Percentiles rank a stretch among this genome's conserved stretches.
phyloP scores from a whole-genome alignment of 2,329 filamentous ascomycete species.

The Sporothrix brunneoviolacea region DNA sequence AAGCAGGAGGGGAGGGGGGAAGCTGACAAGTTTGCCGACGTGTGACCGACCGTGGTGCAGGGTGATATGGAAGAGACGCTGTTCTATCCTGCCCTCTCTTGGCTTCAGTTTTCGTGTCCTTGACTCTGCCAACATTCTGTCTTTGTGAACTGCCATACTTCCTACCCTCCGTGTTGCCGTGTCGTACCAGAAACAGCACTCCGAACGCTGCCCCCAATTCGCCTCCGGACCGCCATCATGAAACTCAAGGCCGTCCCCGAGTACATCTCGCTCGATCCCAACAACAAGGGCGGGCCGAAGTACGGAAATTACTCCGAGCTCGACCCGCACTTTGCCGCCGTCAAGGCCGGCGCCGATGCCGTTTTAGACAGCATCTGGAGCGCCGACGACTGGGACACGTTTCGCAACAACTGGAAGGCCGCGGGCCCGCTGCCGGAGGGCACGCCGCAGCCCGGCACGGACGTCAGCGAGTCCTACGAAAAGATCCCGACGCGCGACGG shows the following conservation, averaged over 20 bases:
- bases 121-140: too few relatives aligned
- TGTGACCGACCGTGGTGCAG: too few relatives aligned
- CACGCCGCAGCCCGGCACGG: constrained; percentile 28
- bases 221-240: too few relatives aligned
- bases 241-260: constrained; percentile 23
- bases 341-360: constrained; percentile 23
- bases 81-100: too few relatives aligned
- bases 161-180: too few relatives aligned
- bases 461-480: constrained; percentile 26
- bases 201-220: too few relatives aligned
- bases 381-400: constrained; percentile 23
- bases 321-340: constrained; percentile 26
- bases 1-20: too few relatives aligned
- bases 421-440: constrained; percentile 22
- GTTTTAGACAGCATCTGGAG: constrained; percentile 25
- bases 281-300: constrained; percentile 29
- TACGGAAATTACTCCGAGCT: constrained; percentile 29
- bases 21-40: too few relatives aligned
- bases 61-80: too few relatives aligned
- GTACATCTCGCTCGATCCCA: constrained; percentile 23
- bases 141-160: too few relatives aligned
- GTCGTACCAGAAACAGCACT: too few relatives aligned
- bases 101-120: too few relatives aligned
- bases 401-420: constrained; percentile 24
- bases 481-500: constrained; percentile 29